A percentile compares a stretch with the other conserved stretches of the same genome.
Conservation (phyloP, 768 basidiomycete species). For the Pisolithus marmoratus region DNA sequence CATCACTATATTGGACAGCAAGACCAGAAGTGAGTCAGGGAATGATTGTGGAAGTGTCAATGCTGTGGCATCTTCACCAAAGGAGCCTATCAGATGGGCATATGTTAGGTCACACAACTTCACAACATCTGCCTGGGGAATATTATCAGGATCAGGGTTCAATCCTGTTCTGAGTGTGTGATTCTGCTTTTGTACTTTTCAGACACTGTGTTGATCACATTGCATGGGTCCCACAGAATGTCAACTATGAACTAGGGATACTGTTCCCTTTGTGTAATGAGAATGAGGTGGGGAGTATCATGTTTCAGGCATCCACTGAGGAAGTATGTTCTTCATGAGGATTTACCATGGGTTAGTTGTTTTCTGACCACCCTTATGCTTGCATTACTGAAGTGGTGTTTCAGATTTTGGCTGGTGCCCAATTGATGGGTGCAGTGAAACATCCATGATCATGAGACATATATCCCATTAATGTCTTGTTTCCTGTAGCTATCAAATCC, state of each 20-base stretch:
- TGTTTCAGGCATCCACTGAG: slow-evolving; percentile 75
- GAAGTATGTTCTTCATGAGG: slow-evolving; percentile 54
- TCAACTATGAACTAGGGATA: slow-evolving; percentile 86
- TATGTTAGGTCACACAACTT: slow-evolving; percentile 93
- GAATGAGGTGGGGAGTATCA: slow-evolving; percentile 50
- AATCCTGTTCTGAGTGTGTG: slow-evolving; percentile 70
- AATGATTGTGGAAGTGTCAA: slow-evolving; percentile 22
- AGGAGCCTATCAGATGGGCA: slow-evolving; percentile 59
- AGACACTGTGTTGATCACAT: neutral
- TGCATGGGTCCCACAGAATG: slow-evolving; percentile 40
- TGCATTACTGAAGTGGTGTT: slow-evolving; percentile 2
- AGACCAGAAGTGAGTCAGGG: slow-evolving; percentile 33
- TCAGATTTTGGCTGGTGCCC: no score
- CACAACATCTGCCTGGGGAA: slow-evolving; percentile 89
- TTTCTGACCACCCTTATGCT: neutral
- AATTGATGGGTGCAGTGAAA: no score
- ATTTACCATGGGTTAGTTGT: slow-evolving; percentile 74
- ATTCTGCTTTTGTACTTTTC: neutral
- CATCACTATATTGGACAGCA: slow-evolving; percentile 27
- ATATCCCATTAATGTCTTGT: no score
- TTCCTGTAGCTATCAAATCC: no score
- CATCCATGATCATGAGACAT: no score
- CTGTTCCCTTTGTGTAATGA: slow-evolving; percentile 62
- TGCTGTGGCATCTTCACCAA: slow-evolving; percentile 28
- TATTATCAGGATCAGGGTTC: slow-evolving; percentile 61